Evolutionary conservation across 208 protist genomes (phyloP).

Genomic region (Naegleria fowleri): DNA sequence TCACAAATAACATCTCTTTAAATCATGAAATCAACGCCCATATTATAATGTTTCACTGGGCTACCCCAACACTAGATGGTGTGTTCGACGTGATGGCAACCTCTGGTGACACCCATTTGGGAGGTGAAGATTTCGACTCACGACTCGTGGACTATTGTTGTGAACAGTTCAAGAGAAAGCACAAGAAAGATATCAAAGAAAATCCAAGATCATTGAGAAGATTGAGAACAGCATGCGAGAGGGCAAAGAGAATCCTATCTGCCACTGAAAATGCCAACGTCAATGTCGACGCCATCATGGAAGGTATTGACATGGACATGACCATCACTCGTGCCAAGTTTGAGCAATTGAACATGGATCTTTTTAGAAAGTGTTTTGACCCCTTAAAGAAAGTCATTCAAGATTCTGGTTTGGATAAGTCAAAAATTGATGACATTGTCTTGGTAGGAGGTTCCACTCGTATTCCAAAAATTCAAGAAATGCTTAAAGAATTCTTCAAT

Average conservation of each 20-base stretch:
- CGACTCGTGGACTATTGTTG: slow-evolving; percentile 86
- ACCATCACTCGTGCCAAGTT: slow-evolving; percentile 78
- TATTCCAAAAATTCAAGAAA: slow-evolving; percentile 82
- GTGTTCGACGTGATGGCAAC: slow-evolving; percentile 93
- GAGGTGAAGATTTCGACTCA: slow-evolving; percentile 96
- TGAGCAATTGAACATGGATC: slow-evolving; percentile 61
- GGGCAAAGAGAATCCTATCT: slow-evolving; percentile 81
- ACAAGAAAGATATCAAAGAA: slow-evolving; percentile 29
- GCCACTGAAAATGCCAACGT: slow-evolving; percentile 54
- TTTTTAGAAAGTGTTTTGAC: slow-evolving; percentile 41
- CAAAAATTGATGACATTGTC: slow-evolving; percentile 54
- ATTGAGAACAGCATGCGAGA: slow-evolving; percentile 32
- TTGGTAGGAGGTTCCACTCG: slow-evolving; percentile 63
- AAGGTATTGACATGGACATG: slow-evolving; percentile 82
- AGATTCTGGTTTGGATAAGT: slow-evolving; percentile 56
- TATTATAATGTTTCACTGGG: no score
- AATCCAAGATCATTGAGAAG: slow-evolving; percentile 23
- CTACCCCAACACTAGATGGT: no score
- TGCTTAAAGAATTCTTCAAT: slow-evolving; percentile 61
- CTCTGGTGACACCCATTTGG: slow-evolving; percentile 96
- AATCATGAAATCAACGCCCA: no score
- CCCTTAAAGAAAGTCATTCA: slow-evolving; percentile 43
- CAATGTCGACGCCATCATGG: slow-evolving; percentile 79
- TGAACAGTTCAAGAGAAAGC: slow-evolving; percentile 67
- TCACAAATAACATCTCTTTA: no score